Conservation (phyloP, 257 asterid genomes). For the Solanum verrucosum region DNA sequence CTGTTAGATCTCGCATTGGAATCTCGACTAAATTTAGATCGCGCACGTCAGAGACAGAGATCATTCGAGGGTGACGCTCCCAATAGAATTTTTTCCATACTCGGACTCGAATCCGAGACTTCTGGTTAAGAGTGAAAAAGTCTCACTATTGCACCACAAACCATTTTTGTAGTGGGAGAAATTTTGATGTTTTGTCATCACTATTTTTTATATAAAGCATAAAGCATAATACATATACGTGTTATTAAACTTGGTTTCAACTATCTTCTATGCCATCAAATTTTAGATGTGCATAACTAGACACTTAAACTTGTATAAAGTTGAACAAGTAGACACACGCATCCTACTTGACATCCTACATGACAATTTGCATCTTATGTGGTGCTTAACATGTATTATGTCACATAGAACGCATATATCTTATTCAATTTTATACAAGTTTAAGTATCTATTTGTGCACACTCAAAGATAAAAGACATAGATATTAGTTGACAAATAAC, state of each 20-base stretch:
- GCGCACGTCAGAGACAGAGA: accelerated
- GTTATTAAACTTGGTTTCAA: neutral
- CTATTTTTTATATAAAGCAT: neutral
- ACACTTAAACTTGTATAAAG: no score
- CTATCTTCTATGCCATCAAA: neutral
- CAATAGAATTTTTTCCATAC: no score
- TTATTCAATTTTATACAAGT: no score
- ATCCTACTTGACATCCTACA: no score
- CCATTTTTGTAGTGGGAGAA: neutral
- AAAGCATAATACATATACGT: neutral
- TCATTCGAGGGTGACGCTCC: accelerated
- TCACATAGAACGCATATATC: no score
- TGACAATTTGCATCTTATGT: neutral
- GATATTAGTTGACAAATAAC: no score
- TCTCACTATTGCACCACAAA: neutral
- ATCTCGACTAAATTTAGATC: accelerated
- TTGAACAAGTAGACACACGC: neutral
- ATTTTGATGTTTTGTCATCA: neutral
- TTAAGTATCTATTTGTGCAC: no score
- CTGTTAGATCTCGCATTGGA: no score
- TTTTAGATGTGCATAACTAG: neutral
- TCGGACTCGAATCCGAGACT: accelerated
- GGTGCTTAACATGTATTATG: neutral
- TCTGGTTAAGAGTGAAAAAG: neutral
- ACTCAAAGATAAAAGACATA: no score